Conservation (phyloP, 306 rosid species). For the Aeschynomene evenia region DNA sequence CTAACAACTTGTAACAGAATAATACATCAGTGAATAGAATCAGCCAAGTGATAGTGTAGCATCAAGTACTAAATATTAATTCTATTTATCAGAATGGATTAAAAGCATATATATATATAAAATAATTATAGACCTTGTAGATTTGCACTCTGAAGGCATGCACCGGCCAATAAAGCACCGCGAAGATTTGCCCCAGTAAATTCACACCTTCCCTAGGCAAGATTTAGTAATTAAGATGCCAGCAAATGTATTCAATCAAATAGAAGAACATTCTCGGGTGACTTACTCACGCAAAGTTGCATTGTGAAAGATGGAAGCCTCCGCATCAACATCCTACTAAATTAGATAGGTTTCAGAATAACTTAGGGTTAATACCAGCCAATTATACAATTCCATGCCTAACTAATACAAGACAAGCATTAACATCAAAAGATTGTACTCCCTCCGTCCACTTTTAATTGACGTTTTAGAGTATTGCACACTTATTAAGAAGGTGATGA, state of each 20-base stretch:
- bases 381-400: constrained; percentile 25
- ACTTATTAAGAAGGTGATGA: too few species aligned
- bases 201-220: constrained; percentile 92
- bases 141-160: constrained; percentile 90
- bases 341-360: constrained; percentile 22
- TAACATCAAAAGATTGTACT: background rate
- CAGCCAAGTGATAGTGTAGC: background rate
- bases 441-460: too few species aligned
- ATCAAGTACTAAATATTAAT: background rate
- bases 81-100: constrained; percentile 9
- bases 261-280: constrained; percentile 18
- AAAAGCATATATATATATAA: background rate
- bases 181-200: constrained; percentile 96
- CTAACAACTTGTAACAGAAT: too few species aligned
- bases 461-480: too few species aligned
- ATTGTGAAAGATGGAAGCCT: constrained; percentile 76
- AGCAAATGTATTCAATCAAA: constrained; percentile 19
- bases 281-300: constrained; percentile 95
- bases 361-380: constrained; percentile 7
- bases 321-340: constrained; percentile 88
- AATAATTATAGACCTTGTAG: constrained; percentile 66
- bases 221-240: constrained; percentile 45
- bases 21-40: background rate
- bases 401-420: constrained; percentile 30
- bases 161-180: constrained; percentile 86